Evolutionary conservation across 2,329 filamentous ascomycete genomes (phyloP).

Genomic region (Chlorencoelia australis): DNA sequence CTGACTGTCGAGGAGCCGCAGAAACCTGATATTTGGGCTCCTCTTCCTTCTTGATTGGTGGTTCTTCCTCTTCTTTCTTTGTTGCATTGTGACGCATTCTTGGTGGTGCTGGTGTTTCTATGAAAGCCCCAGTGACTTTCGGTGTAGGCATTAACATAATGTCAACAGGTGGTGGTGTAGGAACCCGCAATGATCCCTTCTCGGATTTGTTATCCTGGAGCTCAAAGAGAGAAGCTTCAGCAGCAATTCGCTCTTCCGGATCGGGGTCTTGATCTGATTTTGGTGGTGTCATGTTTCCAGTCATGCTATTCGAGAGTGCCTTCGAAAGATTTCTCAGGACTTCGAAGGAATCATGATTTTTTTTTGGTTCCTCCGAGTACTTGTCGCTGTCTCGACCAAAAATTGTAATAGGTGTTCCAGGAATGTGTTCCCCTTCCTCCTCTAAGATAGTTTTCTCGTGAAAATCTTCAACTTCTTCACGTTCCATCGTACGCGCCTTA

Average conservation of each 20-base stretch:
- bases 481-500: slow-evolving; percentile 2
- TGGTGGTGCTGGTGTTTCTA: slow-evolving; percentile 27
- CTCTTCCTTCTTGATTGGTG: slow-evolving; percentile 5
- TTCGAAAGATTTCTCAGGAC: slow-evolving; percentile 7
- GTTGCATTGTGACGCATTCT: slow-evolving; percentile 1
- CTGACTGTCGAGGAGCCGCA: slow-evolving; percentile 1
- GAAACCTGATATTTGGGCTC: too few species aligned
- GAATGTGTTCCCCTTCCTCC: slow-evolving; percentile 15
- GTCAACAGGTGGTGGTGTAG: slow-evolving; percentile 13
- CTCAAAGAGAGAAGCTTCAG: slow-evolving; percentile 21
- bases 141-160: slow-evolving; percentile 21
- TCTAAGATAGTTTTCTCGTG: slow-evolving; percentile 18
- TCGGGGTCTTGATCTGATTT: slow-evolving; percentile 16
- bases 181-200: slow-evolving; percentile 12
- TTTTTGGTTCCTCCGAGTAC: background rate
- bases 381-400: slow-evolving; percentile 6
- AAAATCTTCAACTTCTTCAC: slow-evolving; percentile 7
- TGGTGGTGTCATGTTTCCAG: slow-evolving; percentile 6
- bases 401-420: slow-evolving; percentile 16
- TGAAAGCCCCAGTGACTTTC: slow-evolving; percentile 23
- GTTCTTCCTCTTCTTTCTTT: background rate
- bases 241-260: slow-evolving; percentile 20
- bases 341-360: slow-evolving; percentile 8
- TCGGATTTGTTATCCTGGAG: slow-evolving; percentile 20
- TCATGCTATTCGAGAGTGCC: slow-evolving; percentile 1